A percentile compares a stretch with the other conserved stretches of the same genome.
phyloP scores from a whole-genome alignment of 1,284 basidiomycete genomes.

The Ustilago xerochloae region DNA sequence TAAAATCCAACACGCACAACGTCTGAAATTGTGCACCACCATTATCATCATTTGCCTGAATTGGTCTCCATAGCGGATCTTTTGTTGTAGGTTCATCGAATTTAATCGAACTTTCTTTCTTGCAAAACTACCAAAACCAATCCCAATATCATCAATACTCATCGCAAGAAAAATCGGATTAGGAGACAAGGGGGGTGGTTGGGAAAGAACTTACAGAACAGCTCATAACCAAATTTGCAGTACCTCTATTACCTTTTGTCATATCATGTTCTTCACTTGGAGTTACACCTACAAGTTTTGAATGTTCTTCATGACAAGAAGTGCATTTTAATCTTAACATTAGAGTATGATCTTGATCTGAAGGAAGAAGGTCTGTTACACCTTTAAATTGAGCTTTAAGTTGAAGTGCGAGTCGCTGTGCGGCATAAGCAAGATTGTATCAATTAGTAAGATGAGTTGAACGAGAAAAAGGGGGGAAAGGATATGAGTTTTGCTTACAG shows the following conservation, averaged over 20 bases:
- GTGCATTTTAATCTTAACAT: constrained; percentile 62
- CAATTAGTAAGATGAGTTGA: not conserved
- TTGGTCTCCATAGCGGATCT: constrained; percentile 47
- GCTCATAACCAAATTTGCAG: constrained; percentile 61
- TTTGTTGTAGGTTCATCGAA: constrained; percentile 62
- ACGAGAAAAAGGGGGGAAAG: not conserved
- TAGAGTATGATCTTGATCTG: constrained; percentile 56
- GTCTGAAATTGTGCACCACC: constrained; percentile 50
- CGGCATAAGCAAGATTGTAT: not conserved
- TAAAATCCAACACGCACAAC: constrained; percentile 62
- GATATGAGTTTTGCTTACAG: not conserved
- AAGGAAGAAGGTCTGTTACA: constrained; percentile 56
- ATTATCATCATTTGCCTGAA: constrained; percentile 26
- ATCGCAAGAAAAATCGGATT: not conserved
- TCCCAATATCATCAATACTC: not conserved
- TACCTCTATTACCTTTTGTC: constrained; percentile 55
- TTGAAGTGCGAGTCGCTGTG: constrained; percentile 56
- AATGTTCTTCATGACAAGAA: constrained; percentile 63
- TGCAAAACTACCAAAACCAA: constrained; percentile 44
- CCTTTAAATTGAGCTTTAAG: constrained; percentile 59
- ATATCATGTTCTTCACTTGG: constrained; percentile 55
- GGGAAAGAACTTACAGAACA: constrained; percentile 30
- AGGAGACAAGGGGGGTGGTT: not conserved
- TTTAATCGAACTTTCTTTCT: constrained; percentile 52
- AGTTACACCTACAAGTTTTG: constrained; percentile 57